Evolutionary conservation across 176 grass and related monocot species (phyloP).

Genomic region (Lolium perenne): DNA sequence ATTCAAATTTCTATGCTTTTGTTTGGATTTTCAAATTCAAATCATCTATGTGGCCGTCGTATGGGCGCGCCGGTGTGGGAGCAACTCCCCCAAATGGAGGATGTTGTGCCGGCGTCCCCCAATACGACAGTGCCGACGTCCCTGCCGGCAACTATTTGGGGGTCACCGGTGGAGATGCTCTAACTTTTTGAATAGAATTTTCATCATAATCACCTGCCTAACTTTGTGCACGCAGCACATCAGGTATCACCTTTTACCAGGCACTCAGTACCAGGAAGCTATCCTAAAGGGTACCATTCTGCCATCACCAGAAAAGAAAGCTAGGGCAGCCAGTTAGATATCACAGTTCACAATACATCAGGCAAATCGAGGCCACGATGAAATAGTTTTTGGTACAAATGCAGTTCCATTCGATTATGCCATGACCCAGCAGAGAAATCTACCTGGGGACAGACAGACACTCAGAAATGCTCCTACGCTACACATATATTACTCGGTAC

Average conservation of each 20-base stretch:
- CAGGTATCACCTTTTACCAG: too few species aligned
- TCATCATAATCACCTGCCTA: background rate
- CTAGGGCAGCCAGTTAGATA: background rate
- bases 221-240: background rate
- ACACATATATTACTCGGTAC: slow-evolving; percentile 40
- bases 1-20: too few species aligned
- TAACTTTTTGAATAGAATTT: background rate
- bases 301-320: background rate
- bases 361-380: background rate
- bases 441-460: slow-evolving; percentile 1
- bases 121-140: too few species aligned
- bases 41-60: too few species aligned
- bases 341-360: slow-evolving; percentile 32
- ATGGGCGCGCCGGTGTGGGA: too few species aligned
- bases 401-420: slow-evolving; percentile 39
- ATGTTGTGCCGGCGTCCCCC: too few species aligned
- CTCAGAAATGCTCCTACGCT: slow-evolving; percentile 46
- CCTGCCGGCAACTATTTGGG: too few species aligned
- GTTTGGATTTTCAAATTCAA: too few species aligned
- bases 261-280: background rate
- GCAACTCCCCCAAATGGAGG: too few species aligned
- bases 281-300: background rate
- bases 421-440: slow-evolving; percentile 34
- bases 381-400: slow-evolving; percentile 28
- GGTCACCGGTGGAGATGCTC: too few species aligned